Percentiles rank a stretch among this genome's conserved stretches.
Conservation (phyloP, 2,329 filamentous ascomycete genomes). For the Emergomyces pasteurianus region DNA sequence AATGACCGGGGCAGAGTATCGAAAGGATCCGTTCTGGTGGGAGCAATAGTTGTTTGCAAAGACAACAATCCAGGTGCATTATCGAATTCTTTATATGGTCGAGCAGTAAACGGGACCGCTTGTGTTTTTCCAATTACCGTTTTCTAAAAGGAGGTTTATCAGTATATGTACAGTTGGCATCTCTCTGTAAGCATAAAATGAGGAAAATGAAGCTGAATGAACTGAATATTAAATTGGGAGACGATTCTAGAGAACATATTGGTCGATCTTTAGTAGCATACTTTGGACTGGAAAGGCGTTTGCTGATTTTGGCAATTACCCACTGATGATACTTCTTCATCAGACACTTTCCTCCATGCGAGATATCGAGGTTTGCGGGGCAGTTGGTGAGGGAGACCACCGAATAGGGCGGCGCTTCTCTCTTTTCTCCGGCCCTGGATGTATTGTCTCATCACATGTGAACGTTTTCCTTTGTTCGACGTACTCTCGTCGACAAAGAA, state of each 20-base stretch:
- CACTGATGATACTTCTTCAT: neutral
- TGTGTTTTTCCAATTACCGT: neutral
- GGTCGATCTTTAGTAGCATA: neutral
- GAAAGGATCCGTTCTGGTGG: slow-evolving; percentile 23
- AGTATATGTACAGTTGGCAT: neutral
- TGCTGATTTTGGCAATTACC: neutral
- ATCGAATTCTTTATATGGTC: slow-evolving; percentile 5
- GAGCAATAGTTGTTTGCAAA: slow-evolving; percentile 18
- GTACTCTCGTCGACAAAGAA: slow-evolving; percentile 32
- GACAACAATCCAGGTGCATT: slow-evolving; percentile 9
- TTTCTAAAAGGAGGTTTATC: neutral
- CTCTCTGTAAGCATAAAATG: too few species aligned
- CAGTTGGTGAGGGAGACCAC: neutral
- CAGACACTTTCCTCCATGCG: neutral
- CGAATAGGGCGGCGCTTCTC: slow-evolving; percentile 15
- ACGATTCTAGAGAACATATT: neutral
- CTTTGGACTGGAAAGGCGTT: neutral
- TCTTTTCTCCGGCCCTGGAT: slow-evolving; percentile 31
- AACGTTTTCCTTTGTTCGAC: slow-evolving; percentile 32
- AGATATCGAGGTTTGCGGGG: slow-evolving; percentile 1
- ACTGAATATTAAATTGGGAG: neutral
- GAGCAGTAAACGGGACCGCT: neutral
- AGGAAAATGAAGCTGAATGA: neutral
- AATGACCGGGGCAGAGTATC: slow-evolving; percentile 18
- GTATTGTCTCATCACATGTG: slow-evolving; percentile 35